A percentile compares a stretch with the other conserved stretches of the same genome.
These are phyloP conservation scores for Phytophthora tubulina DNA, from an alignment of 352 stramenopile genomes.

Conservation along the genomic window DNA sequence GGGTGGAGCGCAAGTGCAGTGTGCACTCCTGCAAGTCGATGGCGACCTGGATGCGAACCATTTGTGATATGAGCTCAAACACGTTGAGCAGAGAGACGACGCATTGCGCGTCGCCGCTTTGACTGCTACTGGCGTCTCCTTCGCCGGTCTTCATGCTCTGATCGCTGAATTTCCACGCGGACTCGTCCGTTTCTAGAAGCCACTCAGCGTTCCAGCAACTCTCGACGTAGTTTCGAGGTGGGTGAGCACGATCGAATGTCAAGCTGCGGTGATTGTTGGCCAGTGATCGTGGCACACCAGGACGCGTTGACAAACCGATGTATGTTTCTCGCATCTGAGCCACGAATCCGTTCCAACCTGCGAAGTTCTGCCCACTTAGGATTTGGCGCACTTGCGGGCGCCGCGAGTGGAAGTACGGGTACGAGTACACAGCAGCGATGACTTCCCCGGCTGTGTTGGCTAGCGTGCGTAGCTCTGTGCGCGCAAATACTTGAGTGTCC, in stretches of 20 bases:
- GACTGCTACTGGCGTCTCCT: too few species aligned
- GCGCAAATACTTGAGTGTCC: slow-evolving; percentile 52
- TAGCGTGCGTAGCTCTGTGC: slow-evolving; percentile 46
- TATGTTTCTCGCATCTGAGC: slow-evolving; percentile 66
- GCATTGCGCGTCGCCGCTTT: too few species aligned
- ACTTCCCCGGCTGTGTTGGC: slow-evolving; percentile 59
- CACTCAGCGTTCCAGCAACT: too few species aligned
- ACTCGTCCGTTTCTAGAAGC: too few species aligned
- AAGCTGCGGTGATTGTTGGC: too few species aligned
- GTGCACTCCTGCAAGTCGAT: slow-evolving; percentile 43
- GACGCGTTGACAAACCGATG: slow-evolving; percentile 33
- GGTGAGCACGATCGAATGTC: too few species aligned
- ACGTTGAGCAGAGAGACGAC: slow-evolving; percentile 48
- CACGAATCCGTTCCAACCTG: slow-evolving; percentile 61
- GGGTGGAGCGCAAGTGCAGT: slow-evolving; percentile 45
- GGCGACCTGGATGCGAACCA: slow-evolving; percentile 49
- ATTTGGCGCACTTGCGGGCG: slow-evolving; percentile 53
- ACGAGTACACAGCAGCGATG: slow-evolving; percentile 62
- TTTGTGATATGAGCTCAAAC: slow-evolving; percentile 54
- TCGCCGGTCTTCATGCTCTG: too few species aligned
- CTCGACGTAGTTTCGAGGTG: too few species aligned
- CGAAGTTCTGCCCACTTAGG: slow-evolving; percentile 54
- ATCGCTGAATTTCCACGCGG: too few species aligned
- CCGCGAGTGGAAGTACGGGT: slow-evolving; percentile 55
- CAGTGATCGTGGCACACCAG: too few species aligned